Evolutionary conservation across 148 eudicot species (phyloP), one percentile per base, ranked within the genome.

Genomic region (Fallopia convolvulus): DNA sequence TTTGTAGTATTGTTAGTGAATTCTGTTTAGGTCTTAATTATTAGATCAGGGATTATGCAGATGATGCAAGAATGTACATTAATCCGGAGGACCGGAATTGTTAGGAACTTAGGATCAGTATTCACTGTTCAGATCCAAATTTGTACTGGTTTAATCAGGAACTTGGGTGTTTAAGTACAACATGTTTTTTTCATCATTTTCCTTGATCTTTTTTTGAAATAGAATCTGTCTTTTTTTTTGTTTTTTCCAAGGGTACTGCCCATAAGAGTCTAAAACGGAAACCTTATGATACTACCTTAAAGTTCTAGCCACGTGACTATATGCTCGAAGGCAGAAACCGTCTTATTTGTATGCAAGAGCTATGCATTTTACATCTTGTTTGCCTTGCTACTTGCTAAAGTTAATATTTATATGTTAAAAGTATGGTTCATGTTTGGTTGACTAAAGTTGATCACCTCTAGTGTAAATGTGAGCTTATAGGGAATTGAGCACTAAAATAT

Each of bases 31-130:
- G 3, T 39, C 44, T 36, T 33, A 39, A 68, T 1, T 68, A 68
- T 1, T 68, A 68, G 72, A 68, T 68, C 72, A 68, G 72, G 44
- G 39, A 61, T 20, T 17, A 13, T 61, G 39, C 39, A 26, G 70
- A 61, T 26, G 70, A 33, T 61, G 70, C 70, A 26, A 26, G 39
- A 33, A 68, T 68, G 72, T 68, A 68, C 72, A 68, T 68, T 39
- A 26, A 26, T 26, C 58, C 58, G 20, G 58, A 2, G 55, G 58
- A 52, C 20, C 58, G 58, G 56, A 17, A n/a, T 52, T 17, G 7
- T 17, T 52, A 17, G 56, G 17, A 50, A 15, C 56, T 17, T 52
- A 17, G 56, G 17, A 50, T 50, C 56, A 50, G 56, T 50, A 50
- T 15, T 50, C 56, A 50, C n/a, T 50, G 14, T 50, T 15, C 18